Evolutionary conservation across 164 flowering plant genomes (phyloP), one percentile per base, ranked within the genome.

Genomic region (Vitis cinerea): DNA sequence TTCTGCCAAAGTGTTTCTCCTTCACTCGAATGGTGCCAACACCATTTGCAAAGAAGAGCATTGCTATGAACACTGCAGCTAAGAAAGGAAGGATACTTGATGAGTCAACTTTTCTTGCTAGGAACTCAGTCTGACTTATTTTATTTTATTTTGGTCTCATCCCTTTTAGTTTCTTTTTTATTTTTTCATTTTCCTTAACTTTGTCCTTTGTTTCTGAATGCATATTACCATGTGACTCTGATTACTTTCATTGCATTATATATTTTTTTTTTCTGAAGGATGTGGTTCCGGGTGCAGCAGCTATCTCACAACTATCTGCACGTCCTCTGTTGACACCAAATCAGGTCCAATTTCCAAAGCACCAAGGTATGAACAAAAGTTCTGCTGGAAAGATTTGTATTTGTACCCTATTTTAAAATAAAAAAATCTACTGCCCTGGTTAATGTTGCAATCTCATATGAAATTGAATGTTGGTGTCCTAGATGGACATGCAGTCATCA

Each of bases 311-410:
- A 47, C 78, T 70, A 67, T 53, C 86, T 61, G 69, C 78, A n/a
- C 80, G 82, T 17, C 86, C 91, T 65, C 49, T 77, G 1, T 61
- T 83, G 47, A 65, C 78, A 59, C 74, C 81, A 51, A 79, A 79
- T 62, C 92, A 76, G 56, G 73, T 75, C 62, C 88, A 78, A 76
- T 77, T 76, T 72, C 85, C 86, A 9, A 89, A 91, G 80, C 87
- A 87, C 61, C 92, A 91, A 83, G 97, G 97, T 91, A 84, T 7
- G 23, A 27, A 56, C 47, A 58, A 17, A 17, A 64, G 8, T 19
- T 17, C 29, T 48, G 44, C 0, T 37, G 44, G 44, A 37, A 37
- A 37, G 44, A 37, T 37, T 37, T 0, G 44, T 37, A 37, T 37
- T 37, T 37, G 44, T 6, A 37, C 44, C 44, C 6, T 37, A 6